phyloP scores from a whole-genome alignment of 2,329 filamentous ascomycete genomes.

The Nectriaceae sp. region DNA sequence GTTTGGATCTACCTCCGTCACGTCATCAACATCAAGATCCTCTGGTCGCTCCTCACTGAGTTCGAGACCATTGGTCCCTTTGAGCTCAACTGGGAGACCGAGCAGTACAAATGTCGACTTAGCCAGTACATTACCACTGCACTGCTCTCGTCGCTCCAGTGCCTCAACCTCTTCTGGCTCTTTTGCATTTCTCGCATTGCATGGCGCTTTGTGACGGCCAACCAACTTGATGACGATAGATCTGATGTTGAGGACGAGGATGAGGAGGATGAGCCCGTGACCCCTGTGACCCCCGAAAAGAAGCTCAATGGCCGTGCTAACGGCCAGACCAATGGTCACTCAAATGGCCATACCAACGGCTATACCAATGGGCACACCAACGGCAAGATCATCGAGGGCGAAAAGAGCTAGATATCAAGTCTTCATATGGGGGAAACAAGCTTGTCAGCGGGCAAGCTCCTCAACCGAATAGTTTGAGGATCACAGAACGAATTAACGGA shows the following conservation, averaged over 20 bases:
- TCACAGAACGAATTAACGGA: too few species aligned
- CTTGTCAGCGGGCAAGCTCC: too few species aligned
- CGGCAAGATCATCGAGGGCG: conserved; percentile 14
- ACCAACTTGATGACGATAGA: conserved; percentile 67
- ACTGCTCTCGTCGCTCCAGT: conserved; percentile 69
- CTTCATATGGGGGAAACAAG: conserved; percentile 3
- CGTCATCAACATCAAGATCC: conserved; percentile 76
- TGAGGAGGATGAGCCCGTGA: conserved; percentile 47
- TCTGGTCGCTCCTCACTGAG: conserved; percentile 74
- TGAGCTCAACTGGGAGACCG: conserved; percentile 72
- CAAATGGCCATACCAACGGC: conserved; percentile 18
- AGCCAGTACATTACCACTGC: conserved; percentile 66
- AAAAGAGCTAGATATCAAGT: conserved; percentile 19
- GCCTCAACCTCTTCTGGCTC: conserved; percentile 80
- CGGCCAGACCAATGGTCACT: conserved; percentile 7
- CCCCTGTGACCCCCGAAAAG: conserved; percentile 13
- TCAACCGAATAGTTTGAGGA: too few species aligned
- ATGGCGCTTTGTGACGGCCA: conserved; percentile 66
- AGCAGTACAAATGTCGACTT: conserved; percentile 77
- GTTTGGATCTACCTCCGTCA: conserved; percentile 91
- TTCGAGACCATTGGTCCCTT: conserved; percentile 75
- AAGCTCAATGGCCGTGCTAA: conserved; percentile 1
- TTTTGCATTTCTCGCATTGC: conserved; percentile 76
- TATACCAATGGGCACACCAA: conserved; percentile 17
- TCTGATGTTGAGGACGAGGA: conserved; percentile 70